phyloP scores from a whole-genome alignment of 176 grass and related monocot genomes.

The Zoysia japonica region DNA sequence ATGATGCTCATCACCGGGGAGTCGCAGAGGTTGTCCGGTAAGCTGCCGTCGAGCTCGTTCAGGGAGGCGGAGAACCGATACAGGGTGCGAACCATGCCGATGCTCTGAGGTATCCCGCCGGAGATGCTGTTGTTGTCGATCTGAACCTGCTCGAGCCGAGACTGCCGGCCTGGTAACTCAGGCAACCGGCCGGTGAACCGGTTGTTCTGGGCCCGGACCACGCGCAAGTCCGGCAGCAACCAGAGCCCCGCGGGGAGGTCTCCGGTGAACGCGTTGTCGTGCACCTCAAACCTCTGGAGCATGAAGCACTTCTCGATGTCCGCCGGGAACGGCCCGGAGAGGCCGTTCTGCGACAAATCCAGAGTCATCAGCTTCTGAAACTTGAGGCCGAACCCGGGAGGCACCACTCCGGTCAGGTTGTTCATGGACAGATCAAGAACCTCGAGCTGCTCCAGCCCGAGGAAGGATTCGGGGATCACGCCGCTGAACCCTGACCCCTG shows the following conservation, averaged over 20 bases:
- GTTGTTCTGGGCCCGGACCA: slow-evolving; percentile 67
- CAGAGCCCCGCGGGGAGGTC: slow-evolving; percentile 65
- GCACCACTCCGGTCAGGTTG: slow-evolving; percentile 55
- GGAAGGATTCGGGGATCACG: slow-evolving; percentile 45
- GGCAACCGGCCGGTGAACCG: slow-evolving; percentile 53
- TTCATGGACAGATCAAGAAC: slow-evolving; percentile 72
- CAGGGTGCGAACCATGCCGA: slow-evolving; percentile 60
- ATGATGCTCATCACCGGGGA: slow-evolving; percentile 74
- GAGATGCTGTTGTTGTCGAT: slow-evolving; percentile 75
- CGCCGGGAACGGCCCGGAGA: slow-evolving; percentile 61
- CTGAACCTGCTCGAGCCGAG: slow-evolving; percentile 73
- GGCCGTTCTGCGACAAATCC: slow-evolving; percentile 60
- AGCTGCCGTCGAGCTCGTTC: slow-evolving; percentile 55
- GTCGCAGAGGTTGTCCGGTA: slow-evolving; percentile 68
- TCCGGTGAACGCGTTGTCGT: slow-evolving; percentile 61
- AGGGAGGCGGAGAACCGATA: slow-evolving; percentile 74
- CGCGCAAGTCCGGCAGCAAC: slow-evolving; percentile 60
- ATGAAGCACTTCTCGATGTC: slow-evolving; percentile 48
- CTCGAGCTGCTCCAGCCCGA: slow-evolving; percentile 55
- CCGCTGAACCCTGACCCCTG: slow-evolving; percentile 64
- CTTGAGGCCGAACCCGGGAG: slow-evolving; percentile 50
- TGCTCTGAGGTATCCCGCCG: slow-evolving; percentile 50
- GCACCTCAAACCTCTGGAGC: slow-evolving; percentile 68
- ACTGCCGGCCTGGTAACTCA: slow-evolving; percentile 37
- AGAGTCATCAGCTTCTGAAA: slow-evolving; percentile 49